These are phyloP conservation scores for Luffa aegyptiaca DNA, from an alignment of 306 rosid species.

Conservation along the genomic window DNA sequence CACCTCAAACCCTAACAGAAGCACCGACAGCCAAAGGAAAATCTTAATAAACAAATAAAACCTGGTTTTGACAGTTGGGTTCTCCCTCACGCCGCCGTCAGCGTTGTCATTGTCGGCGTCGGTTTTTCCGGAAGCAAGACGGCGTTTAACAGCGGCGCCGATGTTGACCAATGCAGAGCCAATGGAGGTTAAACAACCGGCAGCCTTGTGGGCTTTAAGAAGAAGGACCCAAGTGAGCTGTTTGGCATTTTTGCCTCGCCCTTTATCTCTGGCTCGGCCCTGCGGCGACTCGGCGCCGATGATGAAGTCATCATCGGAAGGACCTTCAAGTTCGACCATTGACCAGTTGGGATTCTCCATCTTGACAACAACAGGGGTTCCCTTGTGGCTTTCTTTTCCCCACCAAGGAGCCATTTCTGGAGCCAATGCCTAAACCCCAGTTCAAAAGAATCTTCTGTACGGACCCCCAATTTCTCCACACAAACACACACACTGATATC, in stretches of 20 bases:
- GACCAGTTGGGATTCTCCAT: constrained; percentile 98
- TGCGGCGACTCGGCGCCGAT: constrained; percentile 31
- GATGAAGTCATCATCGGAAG: constrained; percentile 64
- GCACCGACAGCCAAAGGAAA: constrained; percentile 47
- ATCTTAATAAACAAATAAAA: constrained; percentile 53
- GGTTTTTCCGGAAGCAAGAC: constrained; percentile 52
- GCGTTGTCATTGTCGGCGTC: constrained; percentile 9
- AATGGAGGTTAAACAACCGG: constrained; percentile 64
- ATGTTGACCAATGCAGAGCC: constrained; percentile 55
- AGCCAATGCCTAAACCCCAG: constrained; percentile 29
- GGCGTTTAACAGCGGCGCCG: constrained; percentile 54
- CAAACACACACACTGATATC: not conserved
- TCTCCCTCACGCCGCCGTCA: constrained; percentile 38
- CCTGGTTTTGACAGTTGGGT: constrained; percentile 39
- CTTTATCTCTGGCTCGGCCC: constrained; percentile 34
- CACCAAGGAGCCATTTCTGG: constrained; percentile 68
- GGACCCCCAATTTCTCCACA: not conserved
- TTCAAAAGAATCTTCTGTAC: not conserved
- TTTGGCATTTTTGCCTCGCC: constrained; percentile 65
- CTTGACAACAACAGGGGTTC: constrained; percentile 90
- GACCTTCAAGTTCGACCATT: constrained; percentile 79
- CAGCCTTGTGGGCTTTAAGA: constrained; percentile 74
- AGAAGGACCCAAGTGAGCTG: constrained; percentile 89
- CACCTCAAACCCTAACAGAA: constrained; percentile 48
- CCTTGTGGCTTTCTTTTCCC: constrained; percentile 52